phyloP scores from a whole-genome alignment of 352 stramenopile genomes.

The Plasmopara viticola region DNA sequence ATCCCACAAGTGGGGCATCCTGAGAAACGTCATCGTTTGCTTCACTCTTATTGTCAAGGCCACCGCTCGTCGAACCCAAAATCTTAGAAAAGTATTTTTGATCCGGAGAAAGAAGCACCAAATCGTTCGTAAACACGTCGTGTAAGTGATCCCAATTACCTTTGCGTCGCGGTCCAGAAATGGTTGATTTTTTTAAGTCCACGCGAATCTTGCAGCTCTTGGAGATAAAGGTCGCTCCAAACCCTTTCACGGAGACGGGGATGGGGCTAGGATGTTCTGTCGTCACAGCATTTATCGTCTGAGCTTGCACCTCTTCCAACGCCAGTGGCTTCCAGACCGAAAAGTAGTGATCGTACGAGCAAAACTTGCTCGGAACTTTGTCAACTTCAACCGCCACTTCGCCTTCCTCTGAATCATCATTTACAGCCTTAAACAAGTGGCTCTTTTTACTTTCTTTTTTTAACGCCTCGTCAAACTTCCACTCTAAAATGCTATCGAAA shows the following conservation, averaged over 20 bases:
- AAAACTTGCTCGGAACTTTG: conserved; percentile 78
- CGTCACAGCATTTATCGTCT: conserved; percentile 74
- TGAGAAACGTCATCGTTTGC: conserved; percentile 4
- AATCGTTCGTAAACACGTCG: conserved; percentile 64
- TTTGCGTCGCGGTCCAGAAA: conserved; percentile 20
- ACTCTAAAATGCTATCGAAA: conserved; percentile 80
- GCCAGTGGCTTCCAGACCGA: conserved; percentile 83
- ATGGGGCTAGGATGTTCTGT: conserved; percentile 51
- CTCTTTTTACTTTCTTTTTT: conserved; percentile 50
- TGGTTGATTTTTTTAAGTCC: conserved; percentile 45
- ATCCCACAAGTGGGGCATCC: conserved; percentile 26
- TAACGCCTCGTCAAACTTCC: conserved; percentile 66
- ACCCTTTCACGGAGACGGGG: conserved; percentile 36
- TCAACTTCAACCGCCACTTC: conserved; percentile 59
- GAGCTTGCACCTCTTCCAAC: conserved; percentile 83
- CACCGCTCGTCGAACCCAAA: conserved; percentile 13
- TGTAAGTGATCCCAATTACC: conserved; percentile 32
- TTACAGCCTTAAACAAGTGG: conserved; percentile 38
- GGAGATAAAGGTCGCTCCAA: conserved; percentile 51
- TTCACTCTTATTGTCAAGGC: conserved; percentile 15
- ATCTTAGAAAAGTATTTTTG: conserved; percentile 45
- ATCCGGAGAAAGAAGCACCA: conserved; percentile 65
- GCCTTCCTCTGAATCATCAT: conserved; percentile 69
- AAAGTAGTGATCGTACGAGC: conserved; percentile 85
- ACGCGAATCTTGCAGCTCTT: conserved; percentile 66